Base-by-base conservation (phyloP, 257 asterid species). In the Buddleja alternifolia region DNA sequence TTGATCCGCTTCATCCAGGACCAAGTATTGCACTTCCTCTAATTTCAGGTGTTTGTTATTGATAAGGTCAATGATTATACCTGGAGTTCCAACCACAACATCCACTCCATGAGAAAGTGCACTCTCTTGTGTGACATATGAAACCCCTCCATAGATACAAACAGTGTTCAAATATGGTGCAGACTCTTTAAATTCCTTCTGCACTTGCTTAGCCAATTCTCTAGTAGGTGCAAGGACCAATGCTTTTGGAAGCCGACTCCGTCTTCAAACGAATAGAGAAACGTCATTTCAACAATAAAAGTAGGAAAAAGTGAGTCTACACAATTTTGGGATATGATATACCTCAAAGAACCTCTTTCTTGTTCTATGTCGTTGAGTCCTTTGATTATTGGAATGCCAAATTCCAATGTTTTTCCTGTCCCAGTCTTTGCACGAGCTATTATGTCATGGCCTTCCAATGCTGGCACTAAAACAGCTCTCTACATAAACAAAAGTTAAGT, bases 361-460 rank as follows among this genome's bases (percentile, higher is more conserved):
- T 82, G 88, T 60, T 82, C 90, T 61, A 63, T 82, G 37, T 79
- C 92, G 54, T 80, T 77, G 34, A 94, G 84, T 34, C 80, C 88
- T 83, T 88, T 94, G 54, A 94, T 56, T 62, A 94, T 88, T 0
- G 99, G 99, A 64, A 94, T 87, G n/a, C 97, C 99, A 73, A 94
- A 94, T n/a, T 97, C 99, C 62, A 94, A 82, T 47, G 99, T 94
- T 83, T 94, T 94, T 60, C 99, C 99, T 1, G 99, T 94, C 69
- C 97, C 99, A 25, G 99, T 94, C 83, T 94, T 94, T 37, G 99
- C 99, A 47, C 99, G 95, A 72, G 85, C 99, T 73, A 94, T 94
- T 75, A 94, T 83, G 81, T 94, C 97, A 20, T 90, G 86, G 21
- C 99, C 96, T 78, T 89, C 93, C 81, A 94, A 6, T 50, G 97